A percentile compares a stretch with the other conserved stretches of the same genome.
Evolutionary conservation across 352 stramenopile species (phyloP).

Genomic region (Pythium dissotocum): DNA sequence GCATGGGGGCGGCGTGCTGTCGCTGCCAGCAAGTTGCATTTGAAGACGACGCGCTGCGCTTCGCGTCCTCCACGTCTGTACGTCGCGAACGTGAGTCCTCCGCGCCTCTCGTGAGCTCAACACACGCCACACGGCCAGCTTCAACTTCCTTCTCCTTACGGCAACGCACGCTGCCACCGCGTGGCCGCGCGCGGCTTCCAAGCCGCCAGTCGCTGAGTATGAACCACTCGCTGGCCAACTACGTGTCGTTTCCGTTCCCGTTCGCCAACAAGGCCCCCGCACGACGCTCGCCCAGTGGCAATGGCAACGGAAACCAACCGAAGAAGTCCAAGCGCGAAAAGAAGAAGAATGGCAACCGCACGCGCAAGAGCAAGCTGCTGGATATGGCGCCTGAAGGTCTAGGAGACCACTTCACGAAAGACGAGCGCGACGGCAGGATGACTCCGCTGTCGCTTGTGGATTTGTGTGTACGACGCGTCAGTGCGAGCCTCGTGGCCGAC

Average conservation of each 20-base stretch:
- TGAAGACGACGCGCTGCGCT: conserved; percentile 56
- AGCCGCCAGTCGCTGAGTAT: conserved; percentile 33
- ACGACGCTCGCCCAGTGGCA: conserved; percentile 19
- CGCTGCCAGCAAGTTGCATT: conserved; percentile 59
- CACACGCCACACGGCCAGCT: neutral
- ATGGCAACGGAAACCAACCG: neutral
- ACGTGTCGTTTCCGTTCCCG: conserved; percentile 79
- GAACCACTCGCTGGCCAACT: conserved; percentile 67
- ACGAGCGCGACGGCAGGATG: conserved; percentile 36
- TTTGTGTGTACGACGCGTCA: conserved; percentile 53
- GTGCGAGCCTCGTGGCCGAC: conserved; percentile 44
- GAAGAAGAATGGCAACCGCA: conserved; percentile 2
- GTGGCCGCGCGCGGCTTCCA: conserved; percentile 18
- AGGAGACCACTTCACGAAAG: conserved; percentile 56
- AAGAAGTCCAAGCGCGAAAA: conserved; percentile 8
- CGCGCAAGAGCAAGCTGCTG: conserved; percentile 8
- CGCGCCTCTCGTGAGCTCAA: neutral
- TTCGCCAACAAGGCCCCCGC: conserved; percentile 46
- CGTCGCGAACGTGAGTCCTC: conserved; percentile 17
- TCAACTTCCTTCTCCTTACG: conserved; percentile 5
- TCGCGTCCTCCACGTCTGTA: conserved; percentile 27
- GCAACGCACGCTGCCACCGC: conserved; percentile 5
- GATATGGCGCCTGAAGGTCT: conserved; percentile 34
- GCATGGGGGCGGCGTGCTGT: conserved; percentile 77
- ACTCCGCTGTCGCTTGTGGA: conserved; percentile 59